phyloP scores from a whole-genome alignment of 2,329 filamentous ascomycete genomes.

The Epichloe elymi region DNA sequence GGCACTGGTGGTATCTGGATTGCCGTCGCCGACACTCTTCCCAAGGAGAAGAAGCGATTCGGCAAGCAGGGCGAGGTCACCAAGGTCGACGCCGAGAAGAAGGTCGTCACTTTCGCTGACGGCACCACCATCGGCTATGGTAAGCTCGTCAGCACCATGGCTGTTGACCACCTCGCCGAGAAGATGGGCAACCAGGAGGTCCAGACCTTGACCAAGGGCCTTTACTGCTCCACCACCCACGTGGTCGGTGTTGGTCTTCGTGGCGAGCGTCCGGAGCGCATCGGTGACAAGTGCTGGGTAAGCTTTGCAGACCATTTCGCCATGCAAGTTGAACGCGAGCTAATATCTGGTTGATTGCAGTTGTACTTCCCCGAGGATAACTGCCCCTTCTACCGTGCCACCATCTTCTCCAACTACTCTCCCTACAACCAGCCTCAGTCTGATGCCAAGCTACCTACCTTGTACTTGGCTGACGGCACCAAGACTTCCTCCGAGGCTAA shows the following conservation, averaged over 20 bases:
- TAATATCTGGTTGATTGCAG: slow-evolving; percentile 21
- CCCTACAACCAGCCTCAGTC: slow-evolving; percentile 89
- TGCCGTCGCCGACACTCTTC: slow-evolving; percentile 83
- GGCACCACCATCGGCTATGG: slow-evolving; percentile 83
- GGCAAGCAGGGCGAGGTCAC: slow-evolving; percentile 73
- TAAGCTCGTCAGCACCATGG: slow-evolving; percentile 93
- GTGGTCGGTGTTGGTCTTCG: slow-evolving; percentile 94
- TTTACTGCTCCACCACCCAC: slow-evolving; percentile 95
- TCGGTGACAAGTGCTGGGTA: slow-evolving; percentile 98
- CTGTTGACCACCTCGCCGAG: slow-evolving; percentile 77
- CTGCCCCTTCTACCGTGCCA: slow-evolving; percentile 98
- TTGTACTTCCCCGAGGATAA: slow-evolving; percentile 98
- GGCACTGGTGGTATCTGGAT: slow-evolving; percentile 99
- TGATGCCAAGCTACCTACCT: slow-evolving; percentile 72
- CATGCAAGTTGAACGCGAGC: not conserved
- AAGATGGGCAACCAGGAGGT: slow-evolving; percentile 81
- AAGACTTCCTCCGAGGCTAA: slow-evolving; percentile 61
- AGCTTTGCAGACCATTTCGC: slow-evolving; percentile 15
- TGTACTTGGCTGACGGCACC: slow-evolving; percentile 74
- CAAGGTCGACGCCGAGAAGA: slow-evolving; percentile 76
- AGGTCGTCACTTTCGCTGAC: slow-evolving; percentile 69
- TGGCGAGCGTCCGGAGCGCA: slow-evolving; percentile 81
- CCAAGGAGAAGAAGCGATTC: slow-evolving; percentile 82
- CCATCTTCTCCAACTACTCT: slow-evolving; percentile 99
- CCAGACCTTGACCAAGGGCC: slow-evolving; percentile 68